Evolutionary conservation across 2,329 filamentous ascomycete species (phyloP).

Genomic region (Xylaria polymorpha): DNA sequence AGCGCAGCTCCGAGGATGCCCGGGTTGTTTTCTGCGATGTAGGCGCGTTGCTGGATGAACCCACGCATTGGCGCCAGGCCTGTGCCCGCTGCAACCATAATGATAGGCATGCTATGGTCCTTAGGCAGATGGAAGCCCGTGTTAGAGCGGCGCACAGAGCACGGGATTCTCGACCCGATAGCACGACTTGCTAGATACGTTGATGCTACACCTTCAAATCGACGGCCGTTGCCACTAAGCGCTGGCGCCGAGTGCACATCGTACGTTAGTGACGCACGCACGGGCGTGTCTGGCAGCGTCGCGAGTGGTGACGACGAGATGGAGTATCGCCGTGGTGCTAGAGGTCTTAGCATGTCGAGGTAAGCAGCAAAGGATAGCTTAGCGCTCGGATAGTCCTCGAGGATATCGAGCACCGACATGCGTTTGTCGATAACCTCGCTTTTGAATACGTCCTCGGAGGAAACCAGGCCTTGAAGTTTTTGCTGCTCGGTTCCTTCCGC

Average conservation of each 20-base stretch:
- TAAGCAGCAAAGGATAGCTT: conserved; percentile 53
- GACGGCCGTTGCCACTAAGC: conserved; percentile 25
- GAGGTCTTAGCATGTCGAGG: conserved; percentile 69
- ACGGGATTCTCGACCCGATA: conserved; percentile 17
- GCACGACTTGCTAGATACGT: conserved; percentile 29
- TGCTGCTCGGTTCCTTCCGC: conserved; percentile 58
- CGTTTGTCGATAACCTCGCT: conserved; percentile 58
- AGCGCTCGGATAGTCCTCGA: conserved; percentile 54
- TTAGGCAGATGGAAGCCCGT: conserved; percentile 31
- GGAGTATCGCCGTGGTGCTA: conserved; percentile 69
- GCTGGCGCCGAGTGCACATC: conserved; percentile 32
- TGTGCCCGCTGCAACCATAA: conserved; percentile 34
- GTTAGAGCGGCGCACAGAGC: conserved; percentile 29
- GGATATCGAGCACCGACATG: conserved; percentile 52
- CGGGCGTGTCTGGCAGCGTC: conserved; percentile 1
- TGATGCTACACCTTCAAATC: conserved; percentile 31
- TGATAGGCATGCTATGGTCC: conserved; percentile 24
- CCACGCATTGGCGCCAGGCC: conserved; percentile 34
- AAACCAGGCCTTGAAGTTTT: conserved; percentile 50
- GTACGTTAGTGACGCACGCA: conserved; percentile 32
- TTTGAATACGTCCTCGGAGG: conserved; percentile 47
- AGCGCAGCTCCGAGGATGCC: conserved; percentile 54
- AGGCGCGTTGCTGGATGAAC: conserved; percentile 36
- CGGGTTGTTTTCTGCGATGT: conserved; percentile 15
- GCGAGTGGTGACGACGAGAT: conserved; percentile 36